Conservation (phyloP, 208 protist species). For the Vickermania ingenoplastis region DNA sequence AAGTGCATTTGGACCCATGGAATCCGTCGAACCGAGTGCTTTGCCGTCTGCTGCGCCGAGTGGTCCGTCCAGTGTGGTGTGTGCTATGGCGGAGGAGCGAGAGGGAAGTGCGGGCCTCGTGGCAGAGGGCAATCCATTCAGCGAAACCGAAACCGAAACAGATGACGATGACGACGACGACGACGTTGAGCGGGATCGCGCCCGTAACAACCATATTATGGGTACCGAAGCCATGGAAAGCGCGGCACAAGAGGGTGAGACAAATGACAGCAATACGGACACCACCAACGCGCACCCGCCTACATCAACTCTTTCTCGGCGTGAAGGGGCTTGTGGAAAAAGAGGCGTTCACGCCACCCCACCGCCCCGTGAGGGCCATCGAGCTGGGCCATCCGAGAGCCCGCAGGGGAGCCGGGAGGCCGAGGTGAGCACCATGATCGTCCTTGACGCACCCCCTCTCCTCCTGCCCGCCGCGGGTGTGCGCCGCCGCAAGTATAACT, state of each 20-base stretch:
- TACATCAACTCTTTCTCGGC: no score
- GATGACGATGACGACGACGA: no score
- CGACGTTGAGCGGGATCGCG: no score
- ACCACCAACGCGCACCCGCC: background rate
- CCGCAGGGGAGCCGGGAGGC: background rate
- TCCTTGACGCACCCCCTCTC: no score
- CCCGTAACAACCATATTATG: background rate
- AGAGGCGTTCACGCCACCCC: background rate
- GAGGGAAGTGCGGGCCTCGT: background rate
- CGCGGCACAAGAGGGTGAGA: background rate
- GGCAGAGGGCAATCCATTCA: background rate
- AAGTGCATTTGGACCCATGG: no score
- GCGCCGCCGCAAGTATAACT: background rate
- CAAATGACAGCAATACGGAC: background rate
- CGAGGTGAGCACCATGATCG: no score
- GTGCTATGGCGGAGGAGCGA: background rate
- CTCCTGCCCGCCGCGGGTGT: background rate
- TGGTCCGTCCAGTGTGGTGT: background rate
- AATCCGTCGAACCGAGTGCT: background rate
- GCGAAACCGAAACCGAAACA: no score
- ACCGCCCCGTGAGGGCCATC: background rate
- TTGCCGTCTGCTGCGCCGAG: background rate
- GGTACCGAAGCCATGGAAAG: background rate
- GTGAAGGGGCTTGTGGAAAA: constrained; percentile 5
- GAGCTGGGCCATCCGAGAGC: background rate